Evolutionary conservation across 352 stramenopile species (phyloP), one percentile per base, ranked within the genome.

Genomic region (Pythium monospermum): DNA sequence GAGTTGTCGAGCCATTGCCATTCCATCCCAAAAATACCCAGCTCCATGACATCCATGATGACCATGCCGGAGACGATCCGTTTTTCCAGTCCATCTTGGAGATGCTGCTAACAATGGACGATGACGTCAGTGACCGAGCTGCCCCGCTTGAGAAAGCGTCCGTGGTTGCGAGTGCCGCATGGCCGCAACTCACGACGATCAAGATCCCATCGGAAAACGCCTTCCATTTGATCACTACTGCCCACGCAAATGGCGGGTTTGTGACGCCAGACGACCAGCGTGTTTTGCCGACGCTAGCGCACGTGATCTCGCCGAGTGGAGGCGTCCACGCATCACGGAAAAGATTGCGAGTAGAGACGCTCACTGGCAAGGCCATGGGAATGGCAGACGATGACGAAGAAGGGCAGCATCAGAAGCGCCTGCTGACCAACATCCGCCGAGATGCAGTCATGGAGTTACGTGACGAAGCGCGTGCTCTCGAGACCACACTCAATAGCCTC

Each of bases 31-130:
- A 48, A 13, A 2, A 22, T 31, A 27, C 2, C 16, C 21, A 16
- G 31, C 4, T 42, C 22, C 5, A 23, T 22, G 28, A 57, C 6
- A 16, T 22, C 28, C n/a, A n/a, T n/a, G n/a, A n/a, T n/a, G n/a
- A n/a, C n/a, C n/a, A n/a, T n/a, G n/a, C n/a, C n/a, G 23, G 6
- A 8, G 28, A 21, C 27, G 51, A 58, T 26, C 51, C 51, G 18
- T 58, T 51, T 42, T 51, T 58, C 40, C 41, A 58, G 32, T 45
- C 51, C 1, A 33, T 51, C 11, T 33, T 58, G 6, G 40, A 58
- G 25, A 28, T 51, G 18, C 33, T 58, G 8, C 16, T 58, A 12
- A 51, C 39, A 4, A 50, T 50, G 16, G 40, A 44, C 30, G 49
- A 57, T 8, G 13, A 12, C n/a, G 33, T n/a, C 6, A 23, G 19